Conservation (phyloP, 148 eudicot genomes). For the Amaranthus hypochondriacus region DNA sequence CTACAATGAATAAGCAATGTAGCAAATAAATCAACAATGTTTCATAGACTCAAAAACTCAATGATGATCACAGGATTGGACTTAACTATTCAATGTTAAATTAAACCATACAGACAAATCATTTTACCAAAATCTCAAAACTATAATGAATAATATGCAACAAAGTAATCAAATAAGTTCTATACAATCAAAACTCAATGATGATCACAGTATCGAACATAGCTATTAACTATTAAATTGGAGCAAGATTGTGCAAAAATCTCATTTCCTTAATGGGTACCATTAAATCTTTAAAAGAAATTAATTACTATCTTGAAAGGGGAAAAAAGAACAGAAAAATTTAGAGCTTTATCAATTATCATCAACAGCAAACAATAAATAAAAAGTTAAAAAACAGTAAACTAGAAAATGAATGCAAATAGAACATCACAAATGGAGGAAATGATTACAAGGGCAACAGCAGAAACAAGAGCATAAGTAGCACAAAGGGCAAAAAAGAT, state of each 20-base stretch:
- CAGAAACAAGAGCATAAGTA: constrained; percentile 52
- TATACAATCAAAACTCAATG: too few species aligned
- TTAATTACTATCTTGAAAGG: background rate
- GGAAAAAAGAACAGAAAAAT: background rate
- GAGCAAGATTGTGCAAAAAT: background rate
- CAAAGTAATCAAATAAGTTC: too few species aligned
- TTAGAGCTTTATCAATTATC: background rate
- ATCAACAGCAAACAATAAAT: background rate
- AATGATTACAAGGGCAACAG: constrained; percentile 47
- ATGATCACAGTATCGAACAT: too few species aligned
- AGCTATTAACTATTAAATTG: too few species aligned
- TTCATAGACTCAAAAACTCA: background rate
- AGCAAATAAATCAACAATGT: background rate
- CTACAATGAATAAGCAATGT: too few species aligned
- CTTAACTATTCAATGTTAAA: constrained; percentile 8
- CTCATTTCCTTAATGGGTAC: too few species aligned
- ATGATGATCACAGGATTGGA: background rate
- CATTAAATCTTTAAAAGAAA: background rate
- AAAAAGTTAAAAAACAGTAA: background rate
- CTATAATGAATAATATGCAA: too few species aligned
- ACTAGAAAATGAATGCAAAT: background rate
- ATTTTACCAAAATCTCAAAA: background rate
- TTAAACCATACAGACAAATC: background rate
- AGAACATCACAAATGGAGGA: background rate
- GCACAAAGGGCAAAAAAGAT: constrained; percentile 59